phyloP scores from a whole-genome alignment of 75 land plant species.

The Cunninghamia lanceolata region DNA sequence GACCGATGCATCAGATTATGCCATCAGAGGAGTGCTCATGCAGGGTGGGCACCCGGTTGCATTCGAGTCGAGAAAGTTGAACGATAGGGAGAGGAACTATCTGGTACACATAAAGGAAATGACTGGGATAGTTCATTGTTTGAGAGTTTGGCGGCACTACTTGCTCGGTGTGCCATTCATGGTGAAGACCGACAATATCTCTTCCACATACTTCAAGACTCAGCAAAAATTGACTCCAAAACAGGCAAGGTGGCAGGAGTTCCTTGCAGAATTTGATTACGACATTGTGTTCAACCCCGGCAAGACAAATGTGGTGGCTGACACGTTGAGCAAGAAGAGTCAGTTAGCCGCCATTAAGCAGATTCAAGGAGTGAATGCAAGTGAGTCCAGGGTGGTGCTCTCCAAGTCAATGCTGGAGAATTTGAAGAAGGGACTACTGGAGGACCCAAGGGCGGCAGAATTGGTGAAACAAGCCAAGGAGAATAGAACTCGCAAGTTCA shows the following conservation, averaged over 20 bases:
- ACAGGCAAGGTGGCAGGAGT: conserved; percentile 20
- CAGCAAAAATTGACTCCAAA: conserved; percentile 5
- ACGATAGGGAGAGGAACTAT: not conserved
- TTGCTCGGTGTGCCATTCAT: not conserved
- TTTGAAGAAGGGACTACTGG: not conserved
- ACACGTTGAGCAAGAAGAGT: conserved; percentile 10
- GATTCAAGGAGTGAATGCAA: too few species aligned
- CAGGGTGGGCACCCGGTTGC: not conserved
- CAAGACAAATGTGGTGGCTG: not conserved
- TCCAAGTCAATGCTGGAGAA: not conserved
- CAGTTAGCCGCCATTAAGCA: not conserved
- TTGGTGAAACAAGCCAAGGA: not conserved
- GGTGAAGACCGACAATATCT: not conserved
- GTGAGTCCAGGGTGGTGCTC: not conserved
- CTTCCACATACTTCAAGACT: conserved; percentile 11
- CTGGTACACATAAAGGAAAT: not conserved
- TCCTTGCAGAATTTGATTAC: conserved; percentile 15
- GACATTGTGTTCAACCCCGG: not conserved
- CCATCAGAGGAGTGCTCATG: not conserved
- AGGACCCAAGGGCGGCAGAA: not conserved
- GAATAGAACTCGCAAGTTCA: not conserved
- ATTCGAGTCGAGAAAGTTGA: too few species aligned
- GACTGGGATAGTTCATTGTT: not conserved
- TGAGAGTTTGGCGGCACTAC: not conserved
- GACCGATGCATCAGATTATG: not conserved